Base-by-base conservation (phyloP, 495 filamentous ascomycete species). In the Aspergillus nanangensis region DNA sequence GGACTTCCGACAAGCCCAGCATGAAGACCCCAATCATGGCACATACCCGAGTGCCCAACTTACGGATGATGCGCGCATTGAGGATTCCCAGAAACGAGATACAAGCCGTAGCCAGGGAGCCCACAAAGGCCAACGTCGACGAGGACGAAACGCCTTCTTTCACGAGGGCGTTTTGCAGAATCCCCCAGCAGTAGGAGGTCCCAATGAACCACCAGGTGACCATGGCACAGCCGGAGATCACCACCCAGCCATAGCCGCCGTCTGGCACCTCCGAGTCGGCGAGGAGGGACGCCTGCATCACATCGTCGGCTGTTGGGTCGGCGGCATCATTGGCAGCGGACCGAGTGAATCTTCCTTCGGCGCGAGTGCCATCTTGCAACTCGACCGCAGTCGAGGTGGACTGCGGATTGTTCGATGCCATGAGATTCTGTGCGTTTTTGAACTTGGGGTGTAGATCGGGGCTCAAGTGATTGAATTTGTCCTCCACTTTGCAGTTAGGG, bases 231-330 rank as follows among this genome's bases (percentile, higher is more conserved):
- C 61, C 72, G 24, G 50, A 58, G 40, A 82, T 74, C 3, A 82
- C 65, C 13, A 74, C 65, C 80, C 80, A 83, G 38, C 75, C 79
- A 41, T 80, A 76, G 13, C 78, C 80, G 13, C 79, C 79, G 25
- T 83, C 78, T 2, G 78, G 78, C 23, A 74, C 75, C 40, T 70
- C 50, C 0, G 66, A 60, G 50, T 78, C 77, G 8, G 72, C 74
- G 1, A 65, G 41, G 8, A 70, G 65, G 2, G 74, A 77, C 9
- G 73, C 71, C 25, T 73, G 66, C 56, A 80, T 70, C 0, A 74
- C 59, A 7, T 70, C 64, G 41, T 75, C 72, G 10, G 29, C 1
- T 8, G 41, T 45, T 19, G 35, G 21, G 8, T 34, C 35, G n/a
- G n/a, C n/a, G n/a, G n/a, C n/a, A n/a, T n/a, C n/a, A n/a, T n/a